Evolutionary conservation across 306 rosid species (phyloP).

Genomic region (Lathyrus tuberosus): DNA sequence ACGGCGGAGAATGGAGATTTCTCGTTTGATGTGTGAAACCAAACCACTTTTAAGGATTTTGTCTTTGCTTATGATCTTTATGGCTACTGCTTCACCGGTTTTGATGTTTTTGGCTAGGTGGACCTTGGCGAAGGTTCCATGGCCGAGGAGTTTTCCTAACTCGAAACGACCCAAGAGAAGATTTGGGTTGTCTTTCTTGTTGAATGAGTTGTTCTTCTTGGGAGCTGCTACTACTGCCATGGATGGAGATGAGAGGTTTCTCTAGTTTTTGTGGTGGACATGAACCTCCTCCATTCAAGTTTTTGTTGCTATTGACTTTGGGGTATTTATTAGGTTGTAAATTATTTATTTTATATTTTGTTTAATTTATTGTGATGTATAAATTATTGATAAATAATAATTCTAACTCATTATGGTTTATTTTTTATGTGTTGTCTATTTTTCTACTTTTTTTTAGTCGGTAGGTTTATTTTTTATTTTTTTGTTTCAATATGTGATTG

Average conservation of each 20-base stretch:
- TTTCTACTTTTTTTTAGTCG: neutral
- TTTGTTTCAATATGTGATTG: too few relatives aligned
- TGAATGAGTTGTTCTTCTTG: neutral
- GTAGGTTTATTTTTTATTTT: neutral
- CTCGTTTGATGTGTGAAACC: constrained; percentile 59
- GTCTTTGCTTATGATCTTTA: constrained; percentile 60
- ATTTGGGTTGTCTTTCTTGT: constrained; percentile 29
- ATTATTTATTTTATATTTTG: neutral
- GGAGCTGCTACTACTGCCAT: constrained; percentile 39
- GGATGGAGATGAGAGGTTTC: neutral
- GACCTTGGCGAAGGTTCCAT: constrained; percentile 66
- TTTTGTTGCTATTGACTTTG: neutral
- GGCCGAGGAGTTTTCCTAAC: constrained; percentile 59
- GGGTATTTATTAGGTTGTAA: constrained; percentile 12
- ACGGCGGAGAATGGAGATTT: constrained; percentile 66
- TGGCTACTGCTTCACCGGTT: constrained; percentile 54
- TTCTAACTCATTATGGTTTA: neutral
- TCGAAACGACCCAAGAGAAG: constrained; percentile 50
- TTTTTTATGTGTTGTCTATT: neutral
- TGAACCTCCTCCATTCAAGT: constrained; percentile 19
- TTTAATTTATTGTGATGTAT: neutral
- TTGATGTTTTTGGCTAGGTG: constrained; percentile 57
- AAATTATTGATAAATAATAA: neutral
- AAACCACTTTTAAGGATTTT: constrained; percentile 51
- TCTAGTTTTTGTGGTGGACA: constrained; percentile 25